These are phyloP conservation scores for Chaetoceros tenuissimus DNA, from an alignment of 108 stramenopile genomes.

Conservation along the genomic window DNA sequence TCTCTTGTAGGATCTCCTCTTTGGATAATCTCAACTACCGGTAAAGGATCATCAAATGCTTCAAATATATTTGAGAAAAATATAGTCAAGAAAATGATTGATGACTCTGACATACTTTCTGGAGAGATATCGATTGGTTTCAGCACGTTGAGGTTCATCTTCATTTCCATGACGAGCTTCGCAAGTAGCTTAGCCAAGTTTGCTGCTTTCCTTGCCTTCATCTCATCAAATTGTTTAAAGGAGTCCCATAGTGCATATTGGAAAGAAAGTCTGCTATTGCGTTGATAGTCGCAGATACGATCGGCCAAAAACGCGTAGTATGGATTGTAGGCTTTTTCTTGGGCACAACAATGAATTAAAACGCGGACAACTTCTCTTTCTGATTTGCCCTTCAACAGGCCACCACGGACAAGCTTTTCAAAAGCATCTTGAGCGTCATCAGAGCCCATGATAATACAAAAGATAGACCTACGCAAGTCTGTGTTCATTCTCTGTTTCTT, in stretches of 20 bases:
- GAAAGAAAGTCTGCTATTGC: slow-evolving; percentile 83
- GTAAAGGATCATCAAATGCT: slow-evolving; percentile 31
- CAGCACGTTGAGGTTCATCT: slow-evolving; percentile 51
- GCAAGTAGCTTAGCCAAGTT: slow-evolving; percentile 87
- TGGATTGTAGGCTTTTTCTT: slow-evolving; percentile 87
- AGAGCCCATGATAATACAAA: slow-evolving; percentile 90
- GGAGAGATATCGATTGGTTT: slow-evolving; percentile 75
- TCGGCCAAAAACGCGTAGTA: slow-evolving; percentile 88
- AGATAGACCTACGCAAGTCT: slow-evolving; percentile 81
- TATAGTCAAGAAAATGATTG: slow-evolving; percentile 65
- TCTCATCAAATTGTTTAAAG: slow-evolving; percentile 85
- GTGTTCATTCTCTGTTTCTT: slow-evolving; percentile 92
- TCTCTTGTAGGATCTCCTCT: slow-evolving; percentile 10
- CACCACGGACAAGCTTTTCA: slow-evolving; percentile 79
- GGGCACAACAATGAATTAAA: slow-evolving; percentile 86
- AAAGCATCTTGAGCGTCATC: slow-evolving; percentile 91
- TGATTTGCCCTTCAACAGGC: slow-evolving; percentile 70
- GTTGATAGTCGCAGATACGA: slow-evolving; percentile 85
- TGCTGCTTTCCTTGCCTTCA: slow-evolving; percentile 63
- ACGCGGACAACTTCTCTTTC: slow-evolving; percentile 93
- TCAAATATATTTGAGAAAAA: slow-evolving; percentile 69
- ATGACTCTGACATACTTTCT: slow-evolving; percentile 55
- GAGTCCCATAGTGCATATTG: slow-evolving; percentile 93
- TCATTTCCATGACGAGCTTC: slow-evolving; percentile 64
- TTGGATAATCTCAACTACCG: slow-evolving; percentile 41